Percentiles rank a stretch among this genome's conserved stretches.
Evolutionary conservation across 208 protist species (phyloP).

Genomic region (Phytomonas francai): DNA sequence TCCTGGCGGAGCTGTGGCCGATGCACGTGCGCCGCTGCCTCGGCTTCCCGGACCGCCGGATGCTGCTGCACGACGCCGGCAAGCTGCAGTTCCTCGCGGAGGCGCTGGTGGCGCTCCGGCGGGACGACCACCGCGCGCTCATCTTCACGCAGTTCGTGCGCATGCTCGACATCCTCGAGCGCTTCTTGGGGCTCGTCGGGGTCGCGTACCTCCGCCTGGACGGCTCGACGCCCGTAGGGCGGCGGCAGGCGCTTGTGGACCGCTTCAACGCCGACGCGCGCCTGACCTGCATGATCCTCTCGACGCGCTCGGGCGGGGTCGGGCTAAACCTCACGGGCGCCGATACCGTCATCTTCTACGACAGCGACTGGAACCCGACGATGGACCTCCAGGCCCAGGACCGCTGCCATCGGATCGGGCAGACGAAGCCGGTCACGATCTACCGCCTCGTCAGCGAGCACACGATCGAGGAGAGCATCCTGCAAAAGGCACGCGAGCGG

Average conservation of each 20-base stretch:
- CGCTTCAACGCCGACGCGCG: slow-evolving; percentile 89
- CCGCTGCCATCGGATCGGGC: slow-evolving; percentile 96
- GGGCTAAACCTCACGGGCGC: slow-evolving; percentile 98
- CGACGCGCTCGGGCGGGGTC: slow-evolving; percentile 95
- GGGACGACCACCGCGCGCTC: slow-evolving; percentile 89
- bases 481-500: slow-evolving; percentile 92
- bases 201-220: slow-evolving; percentile 94
- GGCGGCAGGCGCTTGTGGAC: slow-evolving; percentile 90
- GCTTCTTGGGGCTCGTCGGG: slow-evolving; percentile 89
- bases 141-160: slow-evolving; percentile 99
- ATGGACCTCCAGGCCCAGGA: slow-evolving; percentile 98
- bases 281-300: slow-evolving; percentile 97
- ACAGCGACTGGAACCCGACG: slow-evolving; percentile 99
- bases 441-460: slow-evolving; percentile 93
- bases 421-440: slow-evolving; percentile 95
- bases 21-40: slow-evolving; percentile 72
- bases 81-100: slow-evolving; percentile 91
- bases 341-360: slow-evolving; percentile 99
- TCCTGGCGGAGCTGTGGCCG: slow-evolving; percentile 60
- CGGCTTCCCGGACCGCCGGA: slow-evolving; percentile 91
- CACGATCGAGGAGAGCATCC: slow-evolving; percentile 96
- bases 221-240: slow-evolving; percentile 86
- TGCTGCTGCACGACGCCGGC: slow-evolving; percentile 96
- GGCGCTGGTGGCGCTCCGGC: slow-evolving; percentile 71
- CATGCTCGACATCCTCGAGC: slow-evolving; percentile 97